A percentile compares a stretch with the other conserved stretches of the same genome.
Evolutionary conservation across 495 filamentous ascomycete species (phyloP).

Genomic region (Lophium mytilinum): DNA sequence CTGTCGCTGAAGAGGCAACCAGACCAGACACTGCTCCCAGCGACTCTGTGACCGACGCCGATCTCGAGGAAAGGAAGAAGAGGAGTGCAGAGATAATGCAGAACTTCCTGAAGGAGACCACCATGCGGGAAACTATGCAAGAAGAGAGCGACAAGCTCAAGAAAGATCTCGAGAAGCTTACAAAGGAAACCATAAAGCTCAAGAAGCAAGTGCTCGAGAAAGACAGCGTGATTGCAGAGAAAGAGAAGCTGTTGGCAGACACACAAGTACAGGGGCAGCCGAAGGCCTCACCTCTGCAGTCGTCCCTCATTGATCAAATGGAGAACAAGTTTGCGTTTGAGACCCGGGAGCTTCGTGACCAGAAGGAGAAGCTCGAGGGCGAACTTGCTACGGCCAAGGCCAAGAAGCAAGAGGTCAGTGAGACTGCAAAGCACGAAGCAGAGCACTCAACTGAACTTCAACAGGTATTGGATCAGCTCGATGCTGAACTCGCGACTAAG

Average conservation of each 20-base stretch:
- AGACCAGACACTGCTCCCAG: constrained; percentile 18
- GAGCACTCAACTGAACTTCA: constrained; percentile 19
- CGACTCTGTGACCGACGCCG: constrained; percentile 8
- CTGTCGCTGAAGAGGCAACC: constrained; percentile 1
- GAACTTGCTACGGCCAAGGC: constrained; percentile 17
- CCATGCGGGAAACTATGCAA: constrained; percentile 14
- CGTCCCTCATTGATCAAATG: constrained; percentile 10
- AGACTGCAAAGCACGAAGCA: constrained; percentile 1
- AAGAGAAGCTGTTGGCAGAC: constrained; percentile 9
- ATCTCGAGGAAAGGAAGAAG: constrained; percentile 8
- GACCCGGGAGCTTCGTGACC: constrained; percentile 8
- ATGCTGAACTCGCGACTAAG: constrained; percentile 15
- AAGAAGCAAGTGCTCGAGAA: constrained; percentile 17
- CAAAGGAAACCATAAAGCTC: constrained; percentile 12
- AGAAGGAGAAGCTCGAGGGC: constrained; percentile 11
- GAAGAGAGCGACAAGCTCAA: constrained; percentile 11
- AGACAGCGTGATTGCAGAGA: constrained; percentile 13
- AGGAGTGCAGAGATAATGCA: constrained; percentile 20
- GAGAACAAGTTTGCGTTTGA: constrained; percentile 15
- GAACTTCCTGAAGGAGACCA: constrained; percentile 25
- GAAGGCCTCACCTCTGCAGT: background rate
- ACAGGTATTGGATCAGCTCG: constrained; percentile 18
- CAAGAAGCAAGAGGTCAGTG: constrained; percentile 18
- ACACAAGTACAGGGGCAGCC: background rate
- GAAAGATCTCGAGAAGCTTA: constrained; percentile 13